Conservation (phyloP, 2,329 filamentous ascomycete species). For the Diplocarpon mali region DNA sequence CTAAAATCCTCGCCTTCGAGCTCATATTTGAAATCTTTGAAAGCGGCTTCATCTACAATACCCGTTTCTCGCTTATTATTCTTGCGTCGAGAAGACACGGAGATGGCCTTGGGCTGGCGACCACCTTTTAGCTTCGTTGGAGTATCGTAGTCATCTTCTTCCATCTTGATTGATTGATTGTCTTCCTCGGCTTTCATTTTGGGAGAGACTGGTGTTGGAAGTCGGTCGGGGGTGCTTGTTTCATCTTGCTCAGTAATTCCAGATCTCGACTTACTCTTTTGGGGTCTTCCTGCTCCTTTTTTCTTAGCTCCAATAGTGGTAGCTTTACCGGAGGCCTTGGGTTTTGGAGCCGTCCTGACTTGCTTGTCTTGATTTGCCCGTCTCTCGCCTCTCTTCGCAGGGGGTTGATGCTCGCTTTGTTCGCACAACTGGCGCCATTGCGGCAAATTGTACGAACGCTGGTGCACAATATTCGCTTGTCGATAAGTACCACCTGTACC, state of each 20-base stretch:
- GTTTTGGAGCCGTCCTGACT: slow-evolving; percentile 24
- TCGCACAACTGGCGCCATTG: slow-evolving; percentile 93
- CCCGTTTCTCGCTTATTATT: slow-evolving; percentile 70
- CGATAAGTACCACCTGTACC: slow-evolving; percentile 91
- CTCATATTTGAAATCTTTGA: slow-evolving; percentile 82
- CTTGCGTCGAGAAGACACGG: slow-evolving; percentile 77
- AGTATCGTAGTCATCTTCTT: slow-evolving; percentile 35
- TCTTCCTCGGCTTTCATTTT: slow-evolving; percentile 30
- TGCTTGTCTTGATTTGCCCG: slow-evolving; percentile 39
- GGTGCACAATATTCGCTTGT: slow-evolving; percentile 93
- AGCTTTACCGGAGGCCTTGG: slow-evolving; percentile 16
- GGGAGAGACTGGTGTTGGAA: slow-evolving; percentile 43
- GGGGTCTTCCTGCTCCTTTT: slow-evolving; percentile 15
- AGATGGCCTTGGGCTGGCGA: slow-evolving; percentile 41
- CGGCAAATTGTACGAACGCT: slow-evolving; percentile 88
- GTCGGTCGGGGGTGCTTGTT: slow-evolving; percentile 36
- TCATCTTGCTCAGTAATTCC: slow-evolving; percentile 17
- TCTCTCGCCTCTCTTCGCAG: slow-evolving; percentile 76
- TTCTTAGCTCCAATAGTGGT: slow-evolving; percentile 12
- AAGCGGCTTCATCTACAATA: slow-evolving; percentile 81
- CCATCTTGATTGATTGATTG: slow-evolving; percentile 25
- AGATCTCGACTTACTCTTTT: slow-evolving; percentile 18
- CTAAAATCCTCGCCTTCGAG: slow-evolving; percentile 82
- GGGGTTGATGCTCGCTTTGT: slow-evolving; percentile 91
- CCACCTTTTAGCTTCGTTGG: slow-evolving; percentile 38